Percentiles rank a stretch among this genome's conserved stretches.
These are phyloP conservation scores for Lecanicillium sp. DNA, from an alignment of 2,329 filamentous ascomycete species.

Conservation along the genomic window DNA sequence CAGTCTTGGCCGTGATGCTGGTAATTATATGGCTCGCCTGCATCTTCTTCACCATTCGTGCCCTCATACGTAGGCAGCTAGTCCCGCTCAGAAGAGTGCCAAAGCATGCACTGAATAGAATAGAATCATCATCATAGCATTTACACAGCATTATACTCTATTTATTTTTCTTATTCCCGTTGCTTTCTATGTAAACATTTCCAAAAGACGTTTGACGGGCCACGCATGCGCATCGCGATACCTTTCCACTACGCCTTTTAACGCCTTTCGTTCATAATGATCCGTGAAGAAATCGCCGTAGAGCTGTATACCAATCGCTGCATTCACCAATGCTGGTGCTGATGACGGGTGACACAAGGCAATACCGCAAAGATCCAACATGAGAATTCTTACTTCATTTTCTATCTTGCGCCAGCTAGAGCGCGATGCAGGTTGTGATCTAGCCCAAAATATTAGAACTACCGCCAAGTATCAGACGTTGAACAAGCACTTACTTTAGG, in stretches of 20 bases:
- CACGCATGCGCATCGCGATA: constrained; percentile 34
- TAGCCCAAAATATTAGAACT: constrained; percentile 8
- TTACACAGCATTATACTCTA: no score
- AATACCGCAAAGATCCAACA: constrained; percentile 31
- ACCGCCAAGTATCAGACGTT: not conserved
- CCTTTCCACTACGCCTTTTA: constrained; percentile 32
- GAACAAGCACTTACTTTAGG: constrained; percentile 20
- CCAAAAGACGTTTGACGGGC: constrained; percentile 27
- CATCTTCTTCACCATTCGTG: not conserved
- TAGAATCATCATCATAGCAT: no score
- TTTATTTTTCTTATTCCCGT: no score
- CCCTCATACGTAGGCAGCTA: not conserved
- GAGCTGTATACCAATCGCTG: constrained; percentile 30
- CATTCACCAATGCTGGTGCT: constrained; percentile 29
- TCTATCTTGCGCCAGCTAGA: constrained; percentile 27
- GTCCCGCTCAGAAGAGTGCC: not conserved
- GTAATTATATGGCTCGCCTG: constrained; percentile 20
- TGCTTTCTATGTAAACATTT: constrained; percentile 21
- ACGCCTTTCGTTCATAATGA: constrained; percentile 25
- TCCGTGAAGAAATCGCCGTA: constrained; percentile 34
- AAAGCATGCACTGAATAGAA: no score
- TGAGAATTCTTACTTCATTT: constrained; percentile 27
- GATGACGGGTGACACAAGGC: constrained; percentile 28
- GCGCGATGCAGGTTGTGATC: constrained; percentile 17
- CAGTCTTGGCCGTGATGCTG: constrained; percentile 23